These are phyloP conservation scores for Phytophthora citricola DNA, from an alignment of 352 stramenopile species.

Conservation along the genomic window DNA sequence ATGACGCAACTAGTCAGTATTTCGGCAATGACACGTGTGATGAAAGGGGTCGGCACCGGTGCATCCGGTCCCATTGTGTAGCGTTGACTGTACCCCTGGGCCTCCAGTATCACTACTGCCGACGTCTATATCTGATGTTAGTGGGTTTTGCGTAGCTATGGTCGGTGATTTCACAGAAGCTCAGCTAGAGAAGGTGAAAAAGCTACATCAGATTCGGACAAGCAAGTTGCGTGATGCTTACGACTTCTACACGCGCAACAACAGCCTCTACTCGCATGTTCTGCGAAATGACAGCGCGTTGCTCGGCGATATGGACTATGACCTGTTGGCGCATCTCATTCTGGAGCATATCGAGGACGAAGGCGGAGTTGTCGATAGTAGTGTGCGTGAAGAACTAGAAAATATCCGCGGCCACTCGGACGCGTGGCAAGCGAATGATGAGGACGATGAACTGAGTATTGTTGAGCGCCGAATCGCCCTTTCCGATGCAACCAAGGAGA, in stretches of 20 bases:
- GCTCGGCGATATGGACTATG: not conserved
- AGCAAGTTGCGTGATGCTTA: not conserved
- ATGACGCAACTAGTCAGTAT: conserved; percentile 6
- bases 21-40: conserved; percentile 5
- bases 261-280: not conserved
- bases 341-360: not conserved
- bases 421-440: not conserved
- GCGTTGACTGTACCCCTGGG: not conserved
- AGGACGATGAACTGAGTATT: not conserved
- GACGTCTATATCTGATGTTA: not conserved
- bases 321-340: not conserved
- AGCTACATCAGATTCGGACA: conserved; percentile 1
- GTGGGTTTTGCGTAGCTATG: not conserved
- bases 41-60: not conserved
- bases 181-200: not conserved
- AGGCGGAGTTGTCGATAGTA: not conserved
- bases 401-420: conserved; percentile 1
- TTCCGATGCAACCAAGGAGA: not conserved
- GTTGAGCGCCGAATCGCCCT: conserved; percentile 1
- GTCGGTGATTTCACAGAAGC: conserved; percentile 7
- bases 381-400: conserved; percentile 1
- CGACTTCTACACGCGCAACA: conserved; percentile 6
- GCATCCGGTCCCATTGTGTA: not conserved
- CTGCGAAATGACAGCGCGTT: not conserved
- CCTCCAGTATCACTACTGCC: not conserved